Evolutionary conservation across 345 rosid species (phyloP), one percentile per base, ranked within the genome.

Genomic region (Sisymbrium irio): DNA sequence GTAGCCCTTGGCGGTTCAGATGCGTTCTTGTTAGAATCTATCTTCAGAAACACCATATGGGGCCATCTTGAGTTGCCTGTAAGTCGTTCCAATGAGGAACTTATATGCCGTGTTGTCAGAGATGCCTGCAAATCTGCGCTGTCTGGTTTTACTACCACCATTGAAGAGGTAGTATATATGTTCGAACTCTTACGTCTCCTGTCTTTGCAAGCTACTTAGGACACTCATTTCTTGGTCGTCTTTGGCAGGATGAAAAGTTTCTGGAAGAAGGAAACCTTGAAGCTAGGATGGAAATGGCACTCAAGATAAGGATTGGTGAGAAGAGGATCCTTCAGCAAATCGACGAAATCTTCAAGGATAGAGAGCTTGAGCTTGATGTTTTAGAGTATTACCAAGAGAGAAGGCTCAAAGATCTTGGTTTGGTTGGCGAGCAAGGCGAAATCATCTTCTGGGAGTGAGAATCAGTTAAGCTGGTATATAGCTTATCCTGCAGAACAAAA

Each of bases 341-440:
- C 50, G 87, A 89, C 62, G 74, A 67, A 46, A 67, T 84, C 72
- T 88, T 94, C 76, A 81, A 78, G 79, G 85, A 83, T 25, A 86
- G 89, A 80, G 96, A 89, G 74, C 73, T 64, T 27, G 92, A 89
- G 62, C 77, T 91, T 70, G 85, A 85, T 27, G 85, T 82, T 75
- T 51, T 91, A 51, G 96, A 89, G 81, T 94, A 89, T 77, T 91
- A 91, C 85, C 97, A 94, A 76, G 95, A 91, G 79, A 88, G 97
- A 69, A 68, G 98, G 83, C 96, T 89, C 65, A 86, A 78, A 79
- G 95, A 87, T 68, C 96, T 89, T 58, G 98, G 98, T 65, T 85
- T 94, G 32, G 93, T 86, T 60, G 96, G 96, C 4, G 97, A 91
- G 85, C 96, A 89, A 86, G 98, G 97, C n/a, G 98, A 91, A 0